Percentiles rank a stretch among this genome's conserved stretches.
Conservation (phyloP, 139 green algal species). For the Dunaliella primolecta region DNA sequence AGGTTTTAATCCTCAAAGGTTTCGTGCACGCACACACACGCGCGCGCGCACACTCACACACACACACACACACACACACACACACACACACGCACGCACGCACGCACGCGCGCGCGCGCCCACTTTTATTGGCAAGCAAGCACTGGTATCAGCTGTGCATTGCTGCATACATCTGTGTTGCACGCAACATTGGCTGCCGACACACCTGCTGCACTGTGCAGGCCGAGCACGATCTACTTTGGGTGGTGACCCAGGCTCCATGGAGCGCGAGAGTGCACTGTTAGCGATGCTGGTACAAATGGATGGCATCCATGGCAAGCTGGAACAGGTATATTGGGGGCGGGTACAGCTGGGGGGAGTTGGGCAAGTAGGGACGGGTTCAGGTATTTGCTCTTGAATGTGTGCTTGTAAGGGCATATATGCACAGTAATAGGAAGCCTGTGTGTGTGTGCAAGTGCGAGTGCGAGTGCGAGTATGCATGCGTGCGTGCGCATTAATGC, state of each 20-base stretch:
- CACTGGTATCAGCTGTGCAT: no score
- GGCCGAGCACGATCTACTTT: constrained; percentile 27
- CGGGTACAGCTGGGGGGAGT: not conserved
- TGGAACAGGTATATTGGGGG: constrained; percentile 52
- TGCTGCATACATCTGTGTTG: no score
- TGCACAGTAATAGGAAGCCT: no score
- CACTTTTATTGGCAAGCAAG: not conserved
- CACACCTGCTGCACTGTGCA: no score
- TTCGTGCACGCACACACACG: not conserved
- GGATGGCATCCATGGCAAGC: constrained; percentile 55
- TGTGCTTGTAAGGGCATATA: no score
- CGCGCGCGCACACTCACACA: not conserved
- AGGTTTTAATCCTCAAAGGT: no score
- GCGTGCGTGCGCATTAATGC: no score
- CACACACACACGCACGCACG: not conserved
- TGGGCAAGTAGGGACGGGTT: not conserved
- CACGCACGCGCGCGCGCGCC: not conserved
- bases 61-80: not conserved
- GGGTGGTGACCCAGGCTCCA: constrained; percentile 46
- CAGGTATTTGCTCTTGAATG: not conserved
- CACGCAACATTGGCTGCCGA: no score
- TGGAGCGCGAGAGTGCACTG: constrained; percentile 62
- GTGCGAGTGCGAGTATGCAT: no score
- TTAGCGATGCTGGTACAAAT: constrained; percentile 60
- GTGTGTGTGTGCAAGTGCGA: constrained; percentile 11